Conservation (phyloP, 352 stramenopile species). For the Phytopythium vexans region DNA sequence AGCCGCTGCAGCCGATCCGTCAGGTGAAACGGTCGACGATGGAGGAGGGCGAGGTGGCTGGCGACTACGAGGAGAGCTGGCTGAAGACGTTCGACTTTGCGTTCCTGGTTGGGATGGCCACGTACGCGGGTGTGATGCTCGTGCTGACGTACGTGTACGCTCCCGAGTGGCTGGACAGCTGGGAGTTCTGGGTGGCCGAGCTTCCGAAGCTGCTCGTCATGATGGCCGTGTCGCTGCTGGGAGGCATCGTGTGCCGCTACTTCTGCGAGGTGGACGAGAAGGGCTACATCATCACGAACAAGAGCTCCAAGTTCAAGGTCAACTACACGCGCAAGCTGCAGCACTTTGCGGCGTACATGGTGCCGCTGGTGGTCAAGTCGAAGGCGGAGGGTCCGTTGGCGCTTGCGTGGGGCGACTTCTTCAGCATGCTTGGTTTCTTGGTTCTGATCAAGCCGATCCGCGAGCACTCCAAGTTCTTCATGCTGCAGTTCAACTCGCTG, state of each 20-base stretch:
- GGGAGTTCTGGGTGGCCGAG: constrained; percentile 59
- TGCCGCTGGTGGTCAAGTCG: constrained; percentile 73
- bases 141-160: constrained; percentile 62
- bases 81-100: constrained; percentile 54
- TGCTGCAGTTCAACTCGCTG: constrained; percentile 87
- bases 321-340: constrained; percentile 87
- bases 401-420: constrained; percentile 80
- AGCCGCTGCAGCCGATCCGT: constrained; percentile 32
- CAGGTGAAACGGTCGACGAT: constrained; percentile 49
- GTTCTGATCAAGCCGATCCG: constrained; percentile 82
- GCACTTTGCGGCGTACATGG: constrained; percentile 74
- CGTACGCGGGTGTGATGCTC: constrained; percentile 48
- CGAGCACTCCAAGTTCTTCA: constrained; percentile 78
- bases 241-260: constrained; percentile 75
- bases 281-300: constrained; percentile 83
- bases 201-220: constrained; percentile 51
- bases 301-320: constrained; percentile 81
- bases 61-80: constrained; percentile 53
- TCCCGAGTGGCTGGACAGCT: constrained; percentile 43
- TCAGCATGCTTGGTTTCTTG: constrained; percentile 78
- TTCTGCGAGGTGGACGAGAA: constrained; percentile 82
- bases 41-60: constrained; percentile 60
- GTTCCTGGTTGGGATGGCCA: constrained; percentile 54
- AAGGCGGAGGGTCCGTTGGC: constrained; percentile 53
- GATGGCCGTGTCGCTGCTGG: constrained; percentile 66